Conservation (phyloP, 2,329 filamentous ascomycete species). For the Penicillium nordicum region DNA sequence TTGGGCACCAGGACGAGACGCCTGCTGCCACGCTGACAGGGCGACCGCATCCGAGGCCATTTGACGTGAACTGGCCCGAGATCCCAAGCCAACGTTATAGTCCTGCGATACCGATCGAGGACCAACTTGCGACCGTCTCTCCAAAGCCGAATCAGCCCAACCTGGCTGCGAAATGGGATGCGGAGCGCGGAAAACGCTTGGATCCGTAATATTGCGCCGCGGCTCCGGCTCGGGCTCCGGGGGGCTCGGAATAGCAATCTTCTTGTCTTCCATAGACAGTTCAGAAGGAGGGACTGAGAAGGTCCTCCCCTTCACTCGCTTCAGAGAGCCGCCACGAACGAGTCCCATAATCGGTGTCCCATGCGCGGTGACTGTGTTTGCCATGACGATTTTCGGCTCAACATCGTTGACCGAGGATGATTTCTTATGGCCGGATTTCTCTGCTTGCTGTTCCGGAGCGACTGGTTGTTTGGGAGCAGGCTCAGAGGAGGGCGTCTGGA, state of each 20-base stretch:
- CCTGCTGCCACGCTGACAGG: conserved; percentile 28
- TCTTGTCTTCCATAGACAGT: conserved; percentile 25
- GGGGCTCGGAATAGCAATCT: conserved; percentile 19
- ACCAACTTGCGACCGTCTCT: conserved; percentile 11
- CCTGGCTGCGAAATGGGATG: conserved; percentile 31
- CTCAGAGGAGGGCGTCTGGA: conserved; percentile 17
- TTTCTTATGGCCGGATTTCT: conserved; percentile 14
- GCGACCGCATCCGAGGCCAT: conserved; percentile 29
- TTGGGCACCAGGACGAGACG: conserved; percentile 18
- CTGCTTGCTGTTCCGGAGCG: background rate
- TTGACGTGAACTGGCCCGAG: conserved; percentile 16
- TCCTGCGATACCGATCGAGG: conserved; percentile 27
- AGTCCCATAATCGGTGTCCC: conserved; percentile 30
- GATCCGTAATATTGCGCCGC: conserved; percentile 43
- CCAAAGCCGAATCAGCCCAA: conserved; percentile 14
- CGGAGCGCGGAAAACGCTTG: conserved; percentile 37
- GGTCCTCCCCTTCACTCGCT: conserved; percentile 30
- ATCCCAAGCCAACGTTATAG: conserved; percentile 22
- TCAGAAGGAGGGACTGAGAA: conserved; percentile 30
- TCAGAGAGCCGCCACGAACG: conserved; percentile 29
- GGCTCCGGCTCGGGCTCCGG: conserved; percentile 24
- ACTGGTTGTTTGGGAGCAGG: background rate
- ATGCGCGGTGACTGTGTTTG: conserved; percentile 21
- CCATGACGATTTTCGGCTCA: conserved; percentile 23
- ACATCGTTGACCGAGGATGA: conserved; percentile 22